Evolutionary conservation across 2,329 filamentous ascomycete species (phyloP).

Genomic region (Pyrenochaeta sp.): DNA sequence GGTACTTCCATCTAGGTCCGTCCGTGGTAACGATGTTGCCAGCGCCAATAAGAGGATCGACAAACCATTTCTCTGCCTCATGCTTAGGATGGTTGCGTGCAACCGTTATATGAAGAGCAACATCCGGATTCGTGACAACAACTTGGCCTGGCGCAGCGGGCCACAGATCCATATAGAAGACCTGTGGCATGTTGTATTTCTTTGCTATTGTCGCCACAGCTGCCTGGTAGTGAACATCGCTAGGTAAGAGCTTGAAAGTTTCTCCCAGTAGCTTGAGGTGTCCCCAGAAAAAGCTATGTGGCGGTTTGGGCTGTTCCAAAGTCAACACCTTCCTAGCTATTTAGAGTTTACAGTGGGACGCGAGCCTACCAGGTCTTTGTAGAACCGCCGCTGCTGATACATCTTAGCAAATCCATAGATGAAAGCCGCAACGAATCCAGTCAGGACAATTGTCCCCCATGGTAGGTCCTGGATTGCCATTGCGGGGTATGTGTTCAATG

Average conservation of each 20-base stretch:
- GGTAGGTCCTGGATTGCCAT: constrained; percentile 14
- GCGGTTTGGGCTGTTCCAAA: constrained; percentile 54
- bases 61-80: constrained; percentile 11
- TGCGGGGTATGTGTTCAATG: background rate
- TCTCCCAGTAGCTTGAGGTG: constrained; percentile 51
- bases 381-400: constrained; percentile 29
- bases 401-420: constrained; percentile 27
- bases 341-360: background rate
- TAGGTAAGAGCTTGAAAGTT: constrained; percentile 41
- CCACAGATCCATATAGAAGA: constrained; percentile 57
- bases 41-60: constrained; percentile 37
- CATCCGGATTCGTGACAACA: constrained; percentile 50
- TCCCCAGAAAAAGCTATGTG: constrained; percentile 52
- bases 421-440: constrained; percentile 17
- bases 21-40: constrained; percentile 40
- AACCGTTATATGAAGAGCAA: constrained; percentile 49
- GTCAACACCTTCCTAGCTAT: no score
- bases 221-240: constrained; percentile 46
- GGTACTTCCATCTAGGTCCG: constrained; percentile 44
- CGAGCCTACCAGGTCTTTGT: constrained; percentile 34
- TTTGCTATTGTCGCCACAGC: constrained; percentile 44
- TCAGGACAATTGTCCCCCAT: constrained; percentile 20
- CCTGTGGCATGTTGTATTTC: constrained; percentile 41
- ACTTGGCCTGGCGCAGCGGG: constrained; percentile 42
- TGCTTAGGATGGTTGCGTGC: constrained; percentile 44